Evolutionary conservation across 139 green algal species (phyloP).

Genomic region (Coelastrella sp.): DNA sequence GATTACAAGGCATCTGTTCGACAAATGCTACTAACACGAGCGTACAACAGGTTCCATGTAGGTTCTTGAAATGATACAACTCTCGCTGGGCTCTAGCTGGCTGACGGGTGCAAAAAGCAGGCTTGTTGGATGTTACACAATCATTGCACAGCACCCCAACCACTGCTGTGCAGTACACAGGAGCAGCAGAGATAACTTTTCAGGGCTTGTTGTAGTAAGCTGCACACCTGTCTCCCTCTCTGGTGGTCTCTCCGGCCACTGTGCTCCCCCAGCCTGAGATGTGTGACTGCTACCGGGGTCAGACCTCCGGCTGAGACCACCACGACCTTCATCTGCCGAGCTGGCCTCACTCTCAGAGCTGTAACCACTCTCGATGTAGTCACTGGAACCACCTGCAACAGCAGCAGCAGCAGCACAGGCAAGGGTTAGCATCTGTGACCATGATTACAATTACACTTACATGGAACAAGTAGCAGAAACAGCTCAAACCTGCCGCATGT

Average conservation of each 20-base stretch:
- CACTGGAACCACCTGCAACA: neutral
- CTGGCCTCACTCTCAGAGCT: neutral
- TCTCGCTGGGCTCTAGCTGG: too few relatives aligned
- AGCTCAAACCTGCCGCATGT: too few relatives aligned
- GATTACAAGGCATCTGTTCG: too few relatives aligned
- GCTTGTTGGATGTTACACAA: too few relatives aligned
- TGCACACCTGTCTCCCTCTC: conserved; percentile 12
- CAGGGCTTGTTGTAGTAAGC: neutral
- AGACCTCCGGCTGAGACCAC: neutral
- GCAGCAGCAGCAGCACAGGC: neutral
- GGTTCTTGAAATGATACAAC: too few relatives aligned
- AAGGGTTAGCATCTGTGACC: neutral
- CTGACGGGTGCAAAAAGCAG: too few relatives aligned
- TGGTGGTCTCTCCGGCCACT: conserved; percentile 12
- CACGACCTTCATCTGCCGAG: neutral
- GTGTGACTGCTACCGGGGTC: neutral
- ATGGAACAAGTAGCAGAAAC: too few relatives aligned
- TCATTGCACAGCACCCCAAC: neutral
- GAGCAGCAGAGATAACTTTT: neutral
- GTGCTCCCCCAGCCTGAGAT: conserved; percentile 12
- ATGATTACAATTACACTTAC: neutral
- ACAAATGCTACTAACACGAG: too few relatives aligned
- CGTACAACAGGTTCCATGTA: too few relatives aligned
- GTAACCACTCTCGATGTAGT: neutral
- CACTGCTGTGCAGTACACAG: neutral